These are phyloP conservation scores for Aspergillus saccharolyticus DNA, from an alignment of 495 filamentous ascomycete species.

Conservation along the genomic window DNA sequence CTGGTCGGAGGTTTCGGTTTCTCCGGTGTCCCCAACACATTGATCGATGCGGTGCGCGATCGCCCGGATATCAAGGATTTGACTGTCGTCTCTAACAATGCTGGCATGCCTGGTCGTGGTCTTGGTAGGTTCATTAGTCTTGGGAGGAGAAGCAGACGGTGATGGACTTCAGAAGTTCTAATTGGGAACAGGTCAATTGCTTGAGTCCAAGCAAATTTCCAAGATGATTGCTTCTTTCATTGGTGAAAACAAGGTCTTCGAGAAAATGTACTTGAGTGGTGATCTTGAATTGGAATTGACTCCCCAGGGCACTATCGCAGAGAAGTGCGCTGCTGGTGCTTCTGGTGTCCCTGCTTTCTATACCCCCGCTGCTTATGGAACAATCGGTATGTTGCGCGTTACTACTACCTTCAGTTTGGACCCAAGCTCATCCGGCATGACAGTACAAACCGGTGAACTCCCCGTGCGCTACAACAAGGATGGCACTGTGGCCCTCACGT, in stretches of 20 bases:
- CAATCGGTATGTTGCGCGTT: slow-evolving; percentile 44
- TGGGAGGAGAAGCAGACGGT: no score
- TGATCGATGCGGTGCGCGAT: slow-evolving; percentile 72
- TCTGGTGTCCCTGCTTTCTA: slow-evolving; percentile 88
- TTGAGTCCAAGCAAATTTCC: slow-evolving; percentile 71
- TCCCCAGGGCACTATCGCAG: slow-evolving; percentile 82
- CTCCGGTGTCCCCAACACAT: slow-evolving; percentile 76
- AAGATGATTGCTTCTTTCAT: slow-evolving; percentile 89
- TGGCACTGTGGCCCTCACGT: slow-evolving; percentile 65
- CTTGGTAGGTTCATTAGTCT: slow-evolving; percentile 43
- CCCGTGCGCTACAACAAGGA: slow-evolving; percentile 73
- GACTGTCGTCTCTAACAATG: slow-evolving; percentile 88
- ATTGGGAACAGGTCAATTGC: slow-evolving; percentile 46
- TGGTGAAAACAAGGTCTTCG: slow-evolving; percentile 86
- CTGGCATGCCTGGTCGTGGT: slow-evolving; percentile 72
- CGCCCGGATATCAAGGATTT: slow-evolving; percentile 66
- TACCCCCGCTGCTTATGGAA: slow-evolving; percentile 80
- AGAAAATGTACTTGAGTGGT: slow-evolving; percentile 77
- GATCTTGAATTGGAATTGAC: slow-evolving; percentile 80
- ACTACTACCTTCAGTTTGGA: no score
- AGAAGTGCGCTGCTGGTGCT: slow-evolving; percentile 77
- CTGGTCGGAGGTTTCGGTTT: slow-evolving; percentile 82
- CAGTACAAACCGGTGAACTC: slow-evolving; percentile 78
- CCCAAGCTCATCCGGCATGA: no score
- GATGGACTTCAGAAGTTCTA: no score